These are phyloP conservation scores for Aethionema arabicum DNA, from an alignment of 345 rosid genomes.

Conservation along the genomic window DNA sequence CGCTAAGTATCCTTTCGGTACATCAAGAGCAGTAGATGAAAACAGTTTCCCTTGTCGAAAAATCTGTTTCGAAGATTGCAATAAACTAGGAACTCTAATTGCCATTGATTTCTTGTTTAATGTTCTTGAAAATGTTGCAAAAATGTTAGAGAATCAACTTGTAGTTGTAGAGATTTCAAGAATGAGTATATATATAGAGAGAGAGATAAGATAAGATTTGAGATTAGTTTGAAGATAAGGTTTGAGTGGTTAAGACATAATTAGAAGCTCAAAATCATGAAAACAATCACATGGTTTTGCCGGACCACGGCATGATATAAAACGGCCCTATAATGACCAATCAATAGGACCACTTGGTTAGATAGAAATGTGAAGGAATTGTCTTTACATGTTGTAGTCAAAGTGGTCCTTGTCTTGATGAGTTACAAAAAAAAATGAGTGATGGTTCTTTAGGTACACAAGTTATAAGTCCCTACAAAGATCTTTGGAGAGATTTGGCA, in stretches of 20 bases:
- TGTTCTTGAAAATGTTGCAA: conserved; percentile 9
- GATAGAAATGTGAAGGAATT: conserved; percentile 23
- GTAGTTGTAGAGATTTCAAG: conserved; percentile 10
- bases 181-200: conserved; percentile 31
- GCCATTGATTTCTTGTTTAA: conserved; percentile 31
- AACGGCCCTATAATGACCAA: conserved; percentile 27
- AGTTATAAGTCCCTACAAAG: conserved; percentile 34
- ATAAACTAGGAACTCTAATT: conserved; percentile 30
- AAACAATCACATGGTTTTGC: conserved; percentile 40
- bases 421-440: conserved; percentile 28
- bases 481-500: conserved; percentile 33
- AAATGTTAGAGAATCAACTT: conserved; percentile 12
- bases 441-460: conserved; percentile 36
- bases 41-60: conserved; percentile 32
- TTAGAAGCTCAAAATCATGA: conserved; percentile 25
- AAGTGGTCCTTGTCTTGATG: conserved; percentile 31
- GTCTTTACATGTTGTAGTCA: conserved; percentile 27
- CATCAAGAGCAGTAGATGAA: conserved; percentile 34
- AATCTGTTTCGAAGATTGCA: conserved; percentile 35
- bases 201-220: neutral
- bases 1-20: conserved; percentile 47
- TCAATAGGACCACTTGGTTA: conserved; percentile 34
- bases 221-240: conserved; percentile 18
- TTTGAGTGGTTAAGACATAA: conserved; percentile 17
- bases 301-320: conserved; percentile 36